Evolutionary conservation across 1,284 basidiomycete species (phyloP), one percentile per base, ranked within the genome.

Genomic region (Gomphus sp.): DNA sequence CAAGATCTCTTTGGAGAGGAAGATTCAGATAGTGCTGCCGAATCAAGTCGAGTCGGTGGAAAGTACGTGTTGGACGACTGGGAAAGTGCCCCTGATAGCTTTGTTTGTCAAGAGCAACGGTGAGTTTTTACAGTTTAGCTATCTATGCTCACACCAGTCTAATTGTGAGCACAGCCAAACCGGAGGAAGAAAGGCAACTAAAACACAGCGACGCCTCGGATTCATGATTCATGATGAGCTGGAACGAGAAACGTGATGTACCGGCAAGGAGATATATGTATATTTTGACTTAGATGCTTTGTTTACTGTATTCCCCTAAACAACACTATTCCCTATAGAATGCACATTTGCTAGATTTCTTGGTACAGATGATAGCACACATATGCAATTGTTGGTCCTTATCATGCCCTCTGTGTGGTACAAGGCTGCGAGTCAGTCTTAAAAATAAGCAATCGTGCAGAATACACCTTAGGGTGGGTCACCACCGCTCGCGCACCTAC

Each of bases 61-160:
- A 91, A 88, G 69, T 95, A 96, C 70, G 79, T 89, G 1, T 71
- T 97, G 60, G 91, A 94, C 56, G 91, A 95, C 69, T 97, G 93
- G 93, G 87, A 91, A 61, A 90, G 91, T 33, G 92, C 94, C 3
- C 94, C 94, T 0, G 92, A 95, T 70, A 91, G 87, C 63, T 98
- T 96, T 73, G 93, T 97, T 4, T 98, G 94, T 69, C 94, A 97
- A 73, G 94, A 98, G 71, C 94, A 97, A 77, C 79, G 81, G 85
- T 87, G 61, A 45, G 76, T 70, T 18, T 59, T 48, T 62, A 18
- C 25, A 1, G 8, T 28, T 16, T 37, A 12, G 33, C 47, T 41
- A n/a, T 52, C 4, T 28, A 28, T 56, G 36, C 25, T 18, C 28
- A 59, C 10, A 47, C 54, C 54, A 51, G 37, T 34, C 25, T 28